These are phyloP conservation scores for Pseudogymnoascus sp. DNA, from an alignment of 2,329 filamentous ascomycete species.

Conservation along the genomic window DNA sequence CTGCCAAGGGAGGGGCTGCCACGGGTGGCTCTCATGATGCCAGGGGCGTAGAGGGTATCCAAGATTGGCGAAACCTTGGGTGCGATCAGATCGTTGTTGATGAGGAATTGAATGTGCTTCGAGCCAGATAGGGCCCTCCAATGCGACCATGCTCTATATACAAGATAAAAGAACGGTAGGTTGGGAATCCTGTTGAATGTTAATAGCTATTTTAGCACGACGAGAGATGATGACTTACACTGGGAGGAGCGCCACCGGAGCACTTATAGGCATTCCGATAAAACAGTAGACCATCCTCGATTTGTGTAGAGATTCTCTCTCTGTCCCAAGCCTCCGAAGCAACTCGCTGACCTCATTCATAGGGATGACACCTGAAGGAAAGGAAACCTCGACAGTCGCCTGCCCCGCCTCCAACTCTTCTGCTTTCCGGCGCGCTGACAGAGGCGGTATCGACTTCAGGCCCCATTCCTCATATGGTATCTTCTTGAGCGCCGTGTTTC, in stretches of 20 bases:
- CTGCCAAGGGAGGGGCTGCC: conserved; percentile 10
- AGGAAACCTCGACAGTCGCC: conserved; percentile 66
- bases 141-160: conserved; percentile 86
- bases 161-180: conserved; percentile 92
- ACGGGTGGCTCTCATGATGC: conserved; percentile 11
- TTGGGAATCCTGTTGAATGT: conserved; percentile 66
- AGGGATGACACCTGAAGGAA: conserved; percentile 64
- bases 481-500: conserved; percentile 74
- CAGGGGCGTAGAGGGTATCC: conserved; percentile 60
- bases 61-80: conserved; percentile 60
- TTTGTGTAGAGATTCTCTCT: conserved; percentile 71
- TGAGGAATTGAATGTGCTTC: conserved; percentile 74
- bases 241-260: conserved; percentile 76
- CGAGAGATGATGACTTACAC: conserved; percentile 51
- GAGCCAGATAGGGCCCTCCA: conserved; percentile 81
- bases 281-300: conserved; percentile 74
- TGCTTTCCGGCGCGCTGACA: conserved; percentile 58
- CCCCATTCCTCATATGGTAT: conserved; percentile 98
- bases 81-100: conserved; percentile 64
- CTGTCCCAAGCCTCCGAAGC: conserved; percentile 66
- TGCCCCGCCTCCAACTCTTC: conserved; percentile 58
- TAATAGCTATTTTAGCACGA: conserved; percentile 10
- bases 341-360: conserved; percentile 55
- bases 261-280: conserved; percentile 72
- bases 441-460: conserved; percentile 83